Conservation (phyloP, 192 early-diverging fungal genomes). For the Coemansia sp. region DNA sequence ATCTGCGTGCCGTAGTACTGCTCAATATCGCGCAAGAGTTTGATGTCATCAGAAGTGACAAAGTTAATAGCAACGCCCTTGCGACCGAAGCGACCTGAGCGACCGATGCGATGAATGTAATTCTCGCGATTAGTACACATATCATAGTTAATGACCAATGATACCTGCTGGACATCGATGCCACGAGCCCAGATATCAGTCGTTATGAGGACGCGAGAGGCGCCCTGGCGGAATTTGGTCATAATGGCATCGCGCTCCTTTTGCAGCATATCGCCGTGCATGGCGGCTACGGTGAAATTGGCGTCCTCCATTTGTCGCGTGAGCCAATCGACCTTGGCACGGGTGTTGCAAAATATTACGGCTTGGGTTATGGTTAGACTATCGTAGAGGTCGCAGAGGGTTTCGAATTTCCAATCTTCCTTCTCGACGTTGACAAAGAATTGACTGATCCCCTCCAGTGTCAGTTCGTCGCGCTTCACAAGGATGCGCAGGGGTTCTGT, state of each 20-base stretch:
- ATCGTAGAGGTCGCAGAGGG: conserved; percentile 96
- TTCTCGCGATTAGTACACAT: conserved; percentile 93
- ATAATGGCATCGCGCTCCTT: conserved; percentile 97
- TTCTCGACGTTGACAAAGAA: conserved; percentile 97
- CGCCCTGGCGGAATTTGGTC: conserved; percentile 92
- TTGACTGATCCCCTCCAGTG: conserved; percentile 98
- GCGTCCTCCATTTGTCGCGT: conserved; percentile 93
- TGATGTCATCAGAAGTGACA: conserved; percentile 92
- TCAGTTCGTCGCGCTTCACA: conserved; percentile 85
- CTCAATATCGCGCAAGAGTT: conserved; percentile 94
- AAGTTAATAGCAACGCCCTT: conserved; percentile 99
- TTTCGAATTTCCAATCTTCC: conserved; percentile 99
- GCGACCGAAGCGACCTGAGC: conserved; percentile 95
- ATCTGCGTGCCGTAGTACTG: conserved; percentile 80
- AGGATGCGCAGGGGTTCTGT: conserved; percentile 90
- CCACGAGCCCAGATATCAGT: conserved; percentile 99
- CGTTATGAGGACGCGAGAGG: conserved; percentile 93
- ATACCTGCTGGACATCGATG: conserved; percentile 99
- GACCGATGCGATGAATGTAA: conserved; percentile 98
- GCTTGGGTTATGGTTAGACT: conserved; percentile 97
- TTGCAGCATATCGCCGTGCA: conserved; percentile 99
- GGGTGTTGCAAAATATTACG: conserved; percentile 97
- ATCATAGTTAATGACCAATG: conserved; percentile 98
- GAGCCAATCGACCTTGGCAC: conserved; percentile 97
- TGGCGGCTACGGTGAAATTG: conserved; percentile 97